Percentiles rank a stretch among this genome's conserved stretches.
Evolutionary conservation across 2,329 filamentous ascomycete species (phyloP).

Genomic region (Trichoderma asperellum): DNA sequence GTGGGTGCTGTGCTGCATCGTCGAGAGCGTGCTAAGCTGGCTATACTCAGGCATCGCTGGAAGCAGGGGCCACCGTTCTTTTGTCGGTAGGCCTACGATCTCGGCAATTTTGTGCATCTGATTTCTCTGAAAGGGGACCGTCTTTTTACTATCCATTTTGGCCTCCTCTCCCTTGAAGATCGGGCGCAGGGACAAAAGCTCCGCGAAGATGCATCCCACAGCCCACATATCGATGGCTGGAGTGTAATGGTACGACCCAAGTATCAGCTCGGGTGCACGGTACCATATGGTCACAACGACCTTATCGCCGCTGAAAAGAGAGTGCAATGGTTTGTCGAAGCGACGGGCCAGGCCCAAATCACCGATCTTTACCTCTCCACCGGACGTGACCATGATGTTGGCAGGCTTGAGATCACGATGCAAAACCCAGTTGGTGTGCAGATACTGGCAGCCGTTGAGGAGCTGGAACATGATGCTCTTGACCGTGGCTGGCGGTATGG

Average conservation of each 20-base stretch:
- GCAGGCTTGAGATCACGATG: conserved; percentile 97
- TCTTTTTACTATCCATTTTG: conserved; percentile 98
- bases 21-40: conserved; percentile 64
- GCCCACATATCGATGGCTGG: conserved; percentile 98
- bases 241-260: conserved; percentile 94
- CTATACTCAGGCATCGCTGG: conserved; percentile 83
- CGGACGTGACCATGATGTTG: conserved; percentile 96
- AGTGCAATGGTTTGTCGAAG: conserved; percentile 91
- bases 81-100: conserved; percentile 87
- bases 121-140: conserved; percentile 93
- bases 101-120: conserved; percentile 99
- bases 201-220: conserved; percentile 95
- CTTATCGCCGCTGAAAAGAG: conserved; percentile 91
- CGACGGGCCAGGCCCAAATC: conserved; percentile 89
- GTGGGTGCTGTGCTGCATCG: conserved; percentile 51
- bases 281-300: conserved; percentile 99
- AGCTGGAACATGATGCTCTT: conserved; percentile 96
- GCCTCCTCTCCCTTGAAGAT: conserved; percentile 99
- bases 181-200: conserved; percentile 83
- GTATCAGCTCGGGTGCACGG: conserved; percentile 87
- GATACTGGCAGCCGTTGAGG: conserved; percentile 89
- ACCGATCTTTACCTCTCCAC: conserved; percentile 89
- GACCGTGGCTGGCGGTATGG: conserved; percentile 85
- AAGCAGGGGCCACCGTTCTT: conserved; percentile 86
- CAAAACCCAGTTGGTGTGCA: conserved; percentile 95